Percentiles rank a stretch among this genome's conserved stretches.
These are phyloP conservation scores for Eucalyptus sideroxylon DNA, from an alignment of 345 rosid genomes.

Conservation along the genomic window DNA sequence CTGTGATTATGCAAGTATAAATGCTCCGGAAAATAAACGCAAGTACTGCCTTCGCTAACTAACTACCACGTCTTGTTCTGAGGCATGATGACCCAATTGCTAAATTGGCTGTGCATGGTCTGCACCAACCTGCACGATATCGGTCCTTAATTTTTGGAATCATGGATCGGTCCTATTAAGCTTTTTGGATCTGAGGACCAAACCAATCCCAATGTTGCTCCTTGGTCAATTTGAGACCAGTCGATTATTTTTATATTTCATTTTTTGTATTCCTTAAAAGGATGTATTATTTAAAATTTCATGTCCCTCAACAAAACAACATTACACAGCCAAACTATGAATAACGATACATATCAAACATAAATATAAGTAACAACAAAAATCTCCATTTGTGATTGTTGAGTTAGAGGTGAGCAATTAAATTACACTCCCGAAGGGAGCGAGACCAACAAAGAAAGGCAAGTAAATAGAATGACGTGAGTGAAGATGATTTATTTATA, in stretches of 20 bases:
- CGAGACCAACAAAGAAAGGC: fast-evolving
- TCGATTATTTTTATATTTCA: too few relatives aligned
- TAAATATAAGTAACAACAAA: too few relatives aligned
- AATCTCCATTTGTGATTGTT: too few relatives aligned
- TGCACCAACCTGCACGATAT: too few relatives aligned
- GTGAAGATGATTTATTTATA: background rate
- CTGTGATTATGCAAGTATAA: background rate
- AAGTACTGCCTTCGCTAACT: background rate
- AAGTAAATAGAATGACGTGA: background rate
- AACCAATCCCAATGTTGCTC: fast-evolving
- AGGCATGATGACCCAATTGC: background rate
- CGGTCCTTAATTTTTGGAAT: too few relatives aligned
- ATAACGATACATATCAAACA: too few relatives aligned
- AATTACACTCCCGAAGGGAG: too few relatives aligned
- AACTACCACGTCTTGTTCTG: background rate
- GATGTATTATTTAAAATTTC: fast-evolving
- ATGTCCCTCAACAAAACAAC: too few relatives aligned
- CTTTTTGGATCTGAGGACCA: fast-evolving
- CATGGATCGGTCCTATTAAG: too few relatives aligned
- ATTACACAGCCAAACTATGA: fast-evolving
- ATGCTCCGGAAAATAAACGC: background rate
- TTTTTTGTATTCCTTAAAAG: too few relatives aligned
- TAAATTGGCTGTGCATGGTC: background rate
- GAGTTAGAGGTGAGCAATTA: too few relatives aligned
- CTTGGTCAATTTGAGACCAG: too few relatives aligned